Percentiles rank a stretch among this genome's conserved stretches.
These are phyloP conservation scores for Lachnellula cervina DNA, from an alignment of 2,329 filamentous ascomycete genomes.

Conservation along the genomic window DNA sequence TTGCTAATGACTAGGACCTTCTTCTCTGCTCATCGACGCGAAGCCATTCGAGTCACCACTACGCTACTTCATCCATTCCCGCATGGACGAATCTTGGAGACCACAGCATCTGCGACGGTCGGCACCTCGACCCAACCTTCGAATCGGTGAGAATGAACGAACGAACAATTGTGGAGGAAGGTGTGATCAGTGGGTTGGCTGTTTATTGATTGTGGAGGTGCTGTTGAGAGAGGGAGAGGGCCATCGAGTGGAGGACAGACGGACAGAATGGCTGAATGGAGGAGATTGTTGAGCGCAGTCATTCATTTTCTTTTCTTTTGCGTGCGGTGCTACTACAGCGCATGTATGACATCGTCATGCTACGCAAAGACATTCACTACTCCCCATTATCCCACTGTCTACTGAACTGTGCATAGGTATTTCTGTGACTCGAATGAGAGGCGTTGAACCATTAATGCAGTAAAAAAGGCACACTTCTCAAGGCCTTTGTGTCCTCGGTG, in stretches of 20 bases:
- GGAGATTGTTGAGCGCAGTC: background rate
- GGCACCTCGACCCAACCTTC: background rate
- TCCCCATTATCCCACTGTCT: background rate
- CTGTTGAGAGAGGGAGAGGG: background rate
- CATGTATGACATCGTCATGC: background rate
- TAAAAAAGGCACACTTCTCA: background rate
- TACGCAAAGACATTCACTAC: background rate
- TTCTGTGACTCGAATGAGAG: background rate
- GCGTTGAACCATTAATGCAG: background rate
- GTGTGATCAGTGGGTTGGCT: background rate
- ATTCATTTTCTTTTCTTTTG: background rate
- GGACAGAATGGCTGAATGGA: background rate
- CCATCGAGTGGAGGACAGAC: background rate
- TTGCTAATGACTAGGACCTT: slow-evolving; percentile 14
- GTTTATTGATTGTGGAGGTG: background rate
- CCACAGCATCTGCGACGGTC: slow-evolving; percentile 2
- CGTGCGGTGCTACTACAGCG: background rate
- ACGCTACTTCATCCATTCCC: background rate
- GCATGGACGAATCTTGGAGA: background rate
- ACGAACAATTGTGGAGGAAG: background rate
- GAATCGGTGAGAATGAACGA: background rate
- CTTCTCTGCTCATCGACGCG: slow-evolving; percentile 11
- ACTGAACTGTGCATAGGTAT: background rate
- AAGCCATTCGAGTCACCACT: slow-evolving; percentile 4
- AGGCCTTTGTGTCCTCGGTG: too few relatives aligned